A percentile compares a stretch with the other conserved stretches of the same genome.
Conservation (phyloP, 768 basidiomycete genomes). For the Myochromella boudieri region DNA sequence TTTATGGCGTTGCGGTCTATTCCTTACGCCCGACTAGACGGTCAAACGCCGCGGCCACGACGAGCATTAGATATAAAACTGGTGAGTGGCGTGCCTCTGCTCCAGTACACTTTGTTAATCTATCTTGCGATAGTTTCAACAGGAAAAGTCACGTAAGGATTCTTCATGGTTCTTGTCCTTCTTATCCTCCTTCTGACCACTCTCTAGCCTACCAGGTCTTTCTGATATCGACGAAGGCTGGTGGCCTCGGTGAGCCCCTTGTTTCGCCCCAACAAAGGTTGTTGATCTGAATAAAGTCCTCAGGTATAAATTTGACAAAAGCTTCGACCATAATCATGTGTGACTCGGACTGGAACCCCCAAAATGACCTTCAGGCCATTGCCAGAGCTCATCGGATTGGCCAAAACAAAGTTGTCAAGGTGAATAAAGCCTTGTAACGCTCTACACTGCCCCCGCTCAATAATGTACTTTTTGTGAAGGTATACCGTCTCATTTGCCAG, state of each 20-base stretch:
- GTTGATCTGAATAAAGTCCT: constrained; percentile 22
- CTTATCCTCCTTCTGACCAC: constrained; percentile 3
- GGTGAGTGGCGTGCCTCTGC: constrained; percentile 29
- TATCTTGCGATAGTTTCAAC: constrained; percentile 47
- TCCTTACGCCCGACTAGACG: constrained; percentile 63
- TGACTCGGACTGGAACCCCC: constrained; percentile 69
- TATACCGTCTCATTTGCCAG: constrained; percentile 67
- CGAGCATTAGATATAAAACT: constrained; percentile 58
- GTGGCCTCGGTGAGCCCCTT: constrained; percentile 56
- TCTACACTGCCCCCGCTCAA: background rate
- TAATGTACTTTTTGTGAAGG: constrained; percentile 32
- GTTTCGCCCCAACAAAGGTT: constrained; percentile 22
- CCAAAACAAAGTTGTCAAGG: constrained; percentile 70
- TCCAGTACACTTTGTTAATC: background rate
- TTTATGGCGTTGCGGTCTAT: constrained; percentile 60
- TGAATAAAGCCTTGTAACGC: constrained; percentile 20
- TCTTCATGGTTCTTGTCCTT: background rate
- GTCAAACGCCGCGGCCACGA: constrained; percentile 49
- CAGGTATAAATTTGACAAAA: constrained; percentile 82
- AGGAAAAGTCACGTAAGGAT: constrained; percentile 51
- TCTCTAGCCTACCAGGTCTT: constrained; percentile 60
- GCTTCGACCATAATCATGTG: constrained; percentile 82
- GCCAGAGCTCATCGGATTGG: constrained; percentile 83
- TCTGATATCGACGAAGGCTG: constrained; percentile 70
- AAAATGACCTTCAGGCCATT: constrained; percentile 85